Conservation (phyloP, 306 rosid species). For the Prinsepia uniflora region DNA sequence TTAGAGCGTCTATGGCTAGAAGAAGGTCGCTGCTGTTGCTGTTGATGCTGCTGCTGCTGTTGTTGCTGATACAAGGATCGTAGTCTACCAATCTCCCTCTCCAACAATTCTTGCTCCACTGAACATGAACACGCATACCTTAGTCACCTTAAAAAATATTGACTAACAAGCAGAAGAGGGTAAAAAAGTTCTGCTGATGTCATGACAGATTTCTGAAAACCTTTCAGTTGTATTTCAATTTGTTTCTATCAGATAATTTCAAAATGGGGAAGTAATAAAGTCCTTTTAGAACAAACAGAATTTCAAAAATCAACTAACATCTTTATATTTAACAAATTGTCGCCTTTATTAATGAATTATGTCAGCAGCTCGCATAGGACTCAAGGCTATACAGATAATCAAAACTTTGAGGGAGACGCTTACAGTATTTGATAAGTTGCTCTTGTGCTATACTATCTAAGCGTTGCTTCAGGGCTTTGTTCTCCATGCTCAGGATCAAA, state of each 20-base stretch:
- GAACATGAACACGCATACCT: conserved; percentile 38
- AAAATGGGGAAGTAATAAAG: background rate
- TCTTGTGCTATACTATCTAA: conserved; percentile 89
- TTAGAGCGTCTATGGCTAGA: conserved; percentile 70
- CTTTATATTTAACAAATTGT: too few species aligned
- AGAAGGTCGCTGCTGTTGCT: conserved; percentile 57
- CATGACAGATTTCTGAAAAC: background rate
- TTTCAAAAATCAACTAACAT: too few species aligned
- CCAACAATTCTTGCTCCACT: conserved; percentile 99
- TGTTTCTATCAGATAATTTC: background rate
- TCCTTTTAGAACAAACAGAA: background rate
- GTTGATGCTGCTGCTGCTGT: conserved; percentile 52
- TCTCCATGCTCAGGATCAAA: conserved; percentile 91
- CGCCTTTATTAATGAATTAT: too few species aligned
- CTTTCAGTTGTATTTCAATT: too few species aligned
- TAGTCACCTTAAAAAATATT: conserved; percentile 27
- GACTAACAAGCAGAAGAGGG: background rate
- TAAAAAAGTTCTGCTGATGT: background rate
- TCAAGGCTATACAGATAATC: background rate
- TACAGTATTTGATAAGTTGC: conserved; percentile 90
- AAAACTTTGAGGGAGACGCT: conserved; percentile 35
- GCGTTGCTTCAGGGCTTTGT: conserved; percentile 96
- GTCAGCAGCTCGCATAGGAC: too few species aligned
- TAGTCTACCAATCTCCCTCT: conserved; percentile 93
- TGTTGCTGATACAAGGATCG: conserved; percentile 69